Evolutionary conservation across 2,329 filamentous ascomycete genomes (phyloP).

Genomic region (Arthroderma sp.): DNA sequence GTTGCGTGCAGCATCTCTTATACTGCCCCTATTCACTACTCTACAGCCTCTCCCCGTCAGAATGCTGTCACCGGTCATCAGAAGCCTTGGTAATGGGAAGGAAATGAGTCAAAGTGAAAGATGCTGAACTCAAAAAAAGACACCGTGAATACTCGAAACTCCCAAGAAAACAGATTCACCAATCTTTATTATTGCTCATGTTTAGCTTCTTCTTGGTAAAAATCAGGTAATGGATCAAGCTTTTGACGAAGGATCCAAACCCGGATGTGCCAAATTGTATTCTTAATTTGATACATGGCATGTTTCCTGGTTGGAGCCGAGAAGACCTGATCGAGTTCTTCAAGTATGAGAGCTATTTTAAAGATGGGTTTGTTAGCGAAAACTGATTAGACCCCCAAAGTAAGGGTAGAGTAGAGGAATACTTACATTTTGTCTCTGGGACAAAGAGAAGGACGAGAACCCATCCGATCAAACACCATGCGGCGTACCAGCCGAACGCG

Average conservation of each 20-base stretch:
- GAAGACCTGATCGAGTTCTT: conserved; percentile 42
- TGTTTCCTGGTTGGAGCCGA: conserved; percentile 36
- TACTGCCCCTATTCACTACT: too few relatives aligned
- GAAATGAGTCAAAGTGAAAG: neutral
- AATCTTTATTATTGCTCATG: neutral
- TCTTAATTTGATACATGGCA: conserved; percentile 27
- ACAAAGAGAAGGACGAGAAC: conserved; percentile 39
- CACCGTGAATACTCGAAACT: neutral
- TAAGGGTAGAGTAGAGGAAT: conserved; percentile 9
- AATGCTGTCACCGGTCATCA: too few relatives aligned
- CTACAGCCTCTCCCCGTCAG: too few relatives aligned
- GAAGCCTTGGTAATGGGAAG: too few relatives aligned
- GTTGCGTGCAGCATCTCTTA: too few relatives aligned
- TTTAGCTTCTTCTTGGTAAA: neutral
- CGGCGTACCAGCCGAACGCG: conserved; percentile 45
- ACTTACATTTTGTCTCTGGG: conserved; percentile 35
- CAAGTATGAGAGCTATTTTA: conserved; percentile 23
- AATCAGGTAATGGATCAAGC: conserved; percentile 17
- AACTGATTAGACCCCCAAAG: conserved; percentile 10
- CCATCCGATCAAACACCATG: conserved; percentile 42
- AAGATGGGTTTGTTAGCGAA: conserved; percentile 2
- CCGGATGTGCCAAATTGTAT: conserved; percentile 28
- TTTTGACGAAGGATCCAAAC: conserved; percentile 27
- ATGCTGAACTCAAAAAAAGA: neutral
- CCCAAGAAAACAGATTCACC: neutral